Base-by-base conservation (phyloP, 2,329 filamentous ascomycete genomes). In the Colletotrichum sp. region DNA sequence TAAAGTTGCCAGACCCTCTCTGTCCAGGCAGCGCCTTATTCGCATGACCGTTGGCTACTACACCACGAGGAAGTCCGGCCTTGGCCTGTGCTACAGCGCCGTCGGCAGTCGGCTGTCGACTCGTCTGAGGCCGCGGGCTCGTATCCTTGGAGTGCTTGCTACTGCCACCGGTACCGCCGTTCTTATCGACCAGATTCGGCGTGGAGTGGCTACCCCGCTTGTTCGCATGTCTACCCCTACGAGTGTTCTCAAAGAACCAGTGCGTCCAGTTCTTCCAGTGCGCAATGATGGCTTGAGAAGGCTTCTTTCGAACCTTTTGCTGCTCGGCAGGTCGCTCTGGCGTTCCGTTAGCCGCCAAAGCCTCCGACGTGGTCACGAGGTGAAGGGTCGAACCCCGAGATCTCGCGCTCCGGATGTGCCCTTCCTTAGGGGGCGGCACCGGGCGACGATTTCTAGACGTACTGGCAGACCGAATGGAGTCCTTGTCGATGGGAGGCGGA, bases 381-480 rank as follows among this genome's bases (percentile, higher is more conserved):
- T 98, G 95, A 36, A 98, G 90, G 78, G 95, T 97, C 79, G 96
- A 98, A 59, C 95, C 94, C 76, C 95, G 90, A 78, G 95, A 94
- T 79, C 94, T 90, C 75, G 94, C 92, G 77, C 92, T 93, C 78
- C 92, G 88, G 72, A 93, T 83, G 13, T 92, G 85, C 16, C 92
- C 91, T 82, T 98, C 96, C 83, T 98, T 98, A 3, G 96, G 96
- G 57, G 96, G 96, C 12, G 94, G 95, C 55, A 95, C 89, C 7
- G 96, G 92, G 48, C 90, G 93, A 64, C 95, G 92, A 76, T 94
- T 93, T 76, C 94, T 89, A 34, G 95, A 96, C 14, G 95, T 95
- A 80, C 95, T 96, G 26, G 90, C 90, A 21, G 94, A 96, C 39
- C 95, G 91, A 69, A 94, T 88, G 7, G 93, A 93, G 81, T 95